phyloP scores from a whole-genome alignment of 164 flowering plant genomes.

The Aristolochia contorta region DNA sequence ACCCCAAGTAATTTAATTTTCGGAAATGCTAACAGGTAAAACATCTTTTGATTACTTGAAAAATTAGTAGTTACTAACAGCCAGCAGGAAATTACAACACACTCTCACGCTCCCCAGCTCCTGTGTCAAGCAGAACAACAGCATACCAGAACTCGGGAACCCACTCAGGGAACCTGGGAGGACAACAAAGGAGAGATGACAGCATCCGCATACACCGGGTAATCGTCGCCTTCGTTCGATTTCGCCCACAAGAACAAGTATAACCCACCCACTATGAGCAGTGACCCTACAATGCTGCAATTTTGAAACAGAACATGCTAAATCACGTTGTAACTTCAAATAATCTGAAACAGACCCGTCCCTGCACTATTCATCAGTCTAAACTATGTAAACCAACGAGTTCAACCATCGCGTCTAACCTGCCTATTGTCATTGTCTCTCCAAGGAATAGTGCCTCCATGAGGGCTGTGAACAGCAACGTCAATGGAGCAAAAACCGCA shows the following conservation, averaged over 20 bases:
- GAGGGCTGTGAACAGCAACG: constrained; percentile 7
- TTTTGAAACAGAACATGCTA: neutral
- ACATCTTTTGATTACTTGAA: too few relatives aligned
- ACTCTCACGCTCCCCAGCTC: neutral
- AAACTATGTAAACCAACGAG: neutral
- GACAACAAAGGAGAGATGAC: neutral
- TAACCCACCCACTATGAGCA: constrained; percentile 10
- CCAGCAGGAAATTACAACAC: too few relatives aligned
- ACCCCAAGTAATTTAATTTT: too few relatives aligned
- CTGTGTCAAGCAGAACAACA: neutral
- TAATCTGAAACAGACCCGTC: too few relatives aligned
- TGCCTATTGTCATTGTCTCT: constrained; percentile 2
- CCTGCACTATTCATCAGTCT: too few relatives aligned
- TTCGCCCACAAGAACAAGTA: constrained; percentile 13
- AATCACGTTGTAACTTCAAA: too few relatives aligned
- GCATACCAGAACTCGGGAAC: neutral
- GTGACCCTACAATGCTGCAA: constrained; percentile 13
- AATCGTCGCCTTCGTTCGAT: constrained; percentile 6
- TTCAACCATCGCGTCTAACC: constrained; percentile 1
- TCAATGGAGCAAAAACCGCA: constrained; percentile 10
- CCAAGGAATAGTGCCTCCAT: constrained; percentile 8
- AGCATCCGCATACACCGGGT: neutral
- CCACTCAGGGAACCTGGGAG: neutral
- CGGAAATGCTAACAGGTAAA: too few relatives aligned
- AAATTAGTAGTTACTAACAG: too few relatives aligned